Evolutionary conservation across 495 filamentous ascomycete species (phyloP), one percentile per base, ranked within the genome.

Genomic region (Hyaloscypha bicolor): DNA sequence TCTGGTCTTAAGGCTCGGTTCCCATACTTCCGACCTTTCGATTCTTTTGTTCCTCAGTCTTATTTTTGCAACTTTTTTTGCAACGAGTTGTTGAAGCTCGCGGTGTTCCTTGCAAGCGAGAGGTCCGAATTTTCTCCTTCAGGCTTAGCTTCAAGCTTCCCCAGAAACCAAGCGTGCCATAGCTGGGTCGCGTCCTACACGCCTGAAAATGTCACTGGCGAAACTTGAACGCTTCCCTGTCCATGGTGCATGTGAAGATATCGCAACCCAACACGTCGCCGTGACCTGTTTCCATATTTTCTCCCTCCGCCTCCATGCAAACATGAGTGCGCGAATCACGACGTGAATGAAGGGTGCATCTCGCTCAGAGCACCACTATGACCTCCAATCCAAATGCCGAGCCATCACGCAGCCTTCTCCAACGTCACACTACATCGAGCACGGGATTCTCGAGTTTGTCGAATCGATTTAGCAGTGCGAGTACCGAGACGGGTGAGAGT

Each of bases 401-500:
- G 53, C 53, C 32, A 32, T 32, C 29, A 21, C 9, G 32, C 56
- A 59, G 56, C 8, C 19, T 29, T 25, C 62, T 62, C 32, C 55
- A 68, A 4, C 64, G 57, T 22, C 60, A 67, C 35, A 69, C 63
- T 21, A 67, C 68, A 9, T 45, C 65, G 25, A 67, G 63, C 63
- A 63, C 66, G 5, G 35, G 35, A 37, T 67, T 65, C 37, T 65
- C 66, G 4, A 67, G 62, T 53, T 55, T 60, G 16, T 65, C 39
- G 8, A 59, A 63, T 29, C 32, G 63, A 61, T 33, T 55, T 48
- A 72, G 70, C 61, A 33, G 21, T 58, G 66, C 9, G 14, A 72
- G 68, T 48, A 63, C 39, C 30, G 63, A 71, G 25, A 64, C 68
- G 19, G 70, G 68, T 9, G 73, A 75, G 65, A 69, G 68, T 22